A percentile compares a stretch with the other conserved stretches of the same genome.
These are phyloP conservation scores for Brettanomyces naardenensis DNA, from an alignment of 805 yeast genomes.

Conservation along the genomic window DNA sequence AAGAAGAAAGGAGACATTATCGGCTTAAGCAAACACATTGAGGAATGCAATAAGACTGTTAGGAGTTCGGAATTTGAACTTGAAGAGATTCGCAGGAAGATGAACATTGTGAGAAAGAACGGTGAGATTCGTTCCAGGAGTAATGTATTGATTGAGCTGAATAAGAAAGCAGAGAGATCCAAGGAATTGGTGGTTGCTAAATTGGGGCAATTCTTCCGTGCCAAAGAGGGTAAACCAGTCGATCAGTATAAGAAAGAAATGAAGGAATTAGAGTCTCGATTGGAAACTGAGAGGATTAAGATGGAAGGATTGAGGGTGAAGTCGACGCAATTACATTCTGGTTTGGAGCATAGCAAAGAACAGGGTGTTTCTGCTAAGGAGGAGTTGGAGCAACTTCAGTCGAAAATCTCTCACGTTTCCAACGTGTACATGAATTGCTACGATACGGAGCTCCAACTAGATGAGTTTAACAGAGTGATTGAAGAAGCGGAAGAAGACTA, in stretches of 20 bases:
- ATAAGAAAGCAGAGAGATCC: conserved; percentile 11
- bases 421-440: conserved; percentile 17
- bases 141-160: conserved; percentile 18
- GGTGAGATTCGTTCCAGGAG: conserved; percentile 52
- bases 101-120: conserved; percentile 46
- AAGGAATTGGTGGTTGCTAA: conserved; percentile 7
- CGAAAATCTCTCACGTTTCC: conserved; percentile 3
- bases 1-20: conserved; percentile 29
- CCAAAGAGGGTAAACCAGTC: conserved; percentile 7
- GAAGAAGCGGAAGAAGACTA: conserved; percentile 55
- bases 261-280: conserved; percentile 6
- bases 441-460: conserved; percentile 31
- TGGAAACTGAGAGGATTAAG: conserved; percentile 8
- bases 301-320: conserved; percentile 6
- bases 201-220: conserved; percentile 5
- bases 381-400: conserved; percentile 1
- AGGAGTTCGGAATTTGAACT: conserved; percentile 33
- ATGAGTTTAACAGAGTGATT: conserved; percentile 42
- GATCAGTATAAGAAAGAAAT: conserved; percentile 5
- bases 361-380: conserved; percentile 7
- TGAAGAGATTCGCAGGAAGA: conserved; percentile 45
- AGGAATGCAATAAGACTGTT: conserved; percentile 5
- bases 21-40: conserved; percentile 29
- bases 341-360: conserved; percentile 1
- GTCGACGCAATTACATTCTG: conserved; percentile 6